Evolutionary conservation across 2,329 filamentous ascomycete species (phyloP).

Genomic region (Colletotrichum tropicicola): DNA sequence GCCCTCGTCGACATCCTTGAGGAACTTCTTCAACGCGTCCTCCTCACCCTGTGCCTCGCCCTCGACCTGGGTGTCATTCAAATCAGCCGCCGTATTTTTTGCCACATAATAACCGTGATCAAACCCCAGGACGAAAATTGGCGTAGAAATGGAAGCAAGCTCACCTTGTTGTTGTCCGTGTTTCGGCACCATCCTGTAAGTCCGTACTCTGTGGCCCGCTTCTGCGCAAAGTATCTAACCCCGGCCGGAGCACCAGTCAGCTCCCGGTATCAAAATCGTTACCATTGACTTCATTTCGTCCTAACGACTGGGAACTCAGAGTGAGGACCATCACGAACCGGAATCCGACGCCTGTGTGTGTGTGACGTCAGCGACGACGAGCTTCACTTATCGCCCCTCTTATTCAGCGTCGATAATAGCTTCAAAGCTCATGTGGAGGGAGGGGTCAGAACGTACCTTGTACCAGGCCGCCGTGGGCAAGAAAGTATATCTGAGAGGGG

Average conservation of each 20-base stretch:
- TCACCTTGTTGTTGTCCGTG: conserved; percentile 63
- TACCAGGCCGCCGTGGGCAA: conserved; percentile 71
- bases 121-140: not conserved
- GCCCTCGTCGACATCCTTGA: conserved; percentile 79
- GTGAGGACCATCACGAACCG: conserved; percentile 47
- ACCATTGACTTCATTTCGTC: not conserved
- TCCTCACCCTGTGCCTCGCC: conserved; percentile 86
- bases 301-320: not conserved
- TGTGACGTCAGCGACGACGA: conserved; percentile 37
- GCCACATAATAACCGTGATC: not conserved
- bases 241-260: no score
- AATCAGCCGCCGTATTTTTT: conserved; percentile 17
- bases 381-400: conserved; percentile 9
- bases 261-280: not conserved
- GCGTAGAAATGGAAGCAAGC: not conserved
- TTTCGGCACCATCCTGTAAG: conserved; percentile 72
- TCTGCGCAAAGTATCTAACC: conserved; percentile 62
- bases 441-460: conserved; percentile 69
- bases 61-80: conserved; percentile 72
- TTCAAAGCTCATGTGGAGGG: conserved; percentile 48
- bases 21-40: conserved; percentile 71
- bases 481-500: conserved; percentile 63
- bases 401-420: conserved; percentile 22
- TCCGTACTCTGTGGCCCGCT: conserved; percentile 57
- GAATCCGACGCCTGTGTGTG: conserved; percentile 63